Evolutionary conservation across 2,329 filamentous ascomycete genomes (phyloP), one percentile per base, ranked within the genome.

Genomic region (Neonectria magnoliae): DNA sequence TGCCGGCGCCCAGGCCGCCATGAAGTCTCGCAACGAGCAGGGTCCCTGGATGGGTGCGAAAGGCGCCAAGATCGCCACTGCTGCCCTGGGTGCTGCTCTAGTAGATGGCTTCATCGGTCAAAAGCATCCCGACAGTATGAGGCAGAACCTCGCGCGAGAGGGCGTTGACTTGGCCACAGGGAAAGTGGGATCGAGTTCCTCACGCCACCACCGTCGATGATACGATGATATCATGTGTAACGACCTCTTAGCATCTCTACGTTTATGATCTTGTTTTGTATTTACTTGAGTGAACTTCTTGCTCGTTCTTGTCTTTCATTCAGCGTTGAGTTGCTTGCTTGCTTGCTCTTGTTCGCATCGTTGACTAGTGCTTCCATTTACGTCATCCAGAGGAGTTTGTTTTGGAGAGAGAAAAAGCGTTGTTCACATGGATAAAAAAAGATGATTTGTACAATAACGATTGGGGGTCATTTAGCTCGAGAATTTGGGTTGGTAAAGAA

Each of bases 31-130:
- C 53, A 78, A 81, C 50, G 81, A 84, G 16, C 77, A 79, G 1
- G 81, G 83, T 2, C 75, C 79, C 1, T 86, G 84, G 84, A 73
- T 82, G 5, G 82, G 84, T 0, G 74, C 81, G 11, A 85, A 85
- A 67, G 83, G 83, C 5, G 81, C 81, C 48, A 83, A 82, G 57
- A 76, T 85, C 3, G 84, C 82, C 1, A 82, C 82, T 2, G 83
- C 83, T 2, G 84, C 83, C 2, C 64, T 86, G 1, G 82, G 83
- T 18, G 83, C 84, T 1, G 84, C 83, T 0, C 73, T 85, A 18
- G 79, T 84, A 42, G 83, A 85, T 62, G 81, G 82, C 0, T 80
- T 85, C 33, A 78, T 83, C 51, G 75, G 75, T 2, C 71, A 76
- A 58, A 80, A 78, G 69, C 72, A 78, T 13, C 71, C 75, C 2